Conservation (phyloP, 441 rosid genomes). For the Euphorbia schlechtendalii region DNA sequence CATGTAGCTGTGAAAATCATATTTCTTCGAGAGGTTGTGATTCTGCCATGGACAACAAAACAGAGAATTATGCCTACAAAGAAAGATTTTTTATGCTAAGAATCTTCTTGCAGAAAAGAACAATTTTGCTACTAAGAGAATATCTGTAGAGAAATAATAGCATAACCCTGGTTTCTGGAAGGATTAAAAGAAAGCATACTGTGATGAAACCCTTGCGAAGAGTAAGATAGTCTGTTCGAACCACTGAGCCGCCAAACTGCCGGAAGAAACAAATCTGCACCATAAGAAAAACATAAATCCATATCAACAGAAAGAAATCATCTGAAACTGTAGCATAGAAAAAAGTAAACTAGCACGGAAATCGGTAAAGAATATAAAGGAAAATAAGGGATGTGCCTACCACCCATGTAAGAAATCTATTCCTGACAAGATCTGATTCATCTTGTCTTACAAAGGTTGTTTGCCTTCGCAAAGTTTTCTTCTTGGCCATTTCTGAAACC, state of each 20-base stretch:
- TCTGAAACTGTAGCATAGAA: too few relatives aligned
- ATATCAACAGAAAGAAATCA: too few relatives aligned
- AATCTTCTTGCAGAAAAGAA: too few relatives aligned
- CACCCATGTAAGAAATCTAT: slow-evolving; percentile 67
- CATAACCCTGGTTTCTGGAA: background rate
- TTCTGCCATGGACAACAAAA: slow-evolving; percentile 43
- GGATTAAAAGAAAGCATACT: slow-evolving; percentile 33
- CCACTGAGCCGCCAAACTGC: slow-evolving; percentile 77
- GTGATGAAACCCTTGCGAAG: slow-evolving; percentile 76
- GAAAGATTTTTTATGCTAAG: too few relatives aligned
- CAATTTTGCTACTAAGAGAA: too few relatives aligned
- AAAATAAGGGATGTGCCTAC: too few relatives aligned
- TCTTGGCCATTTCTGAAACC: slow-evolving; percentile 46
- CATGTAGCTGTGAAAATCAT: slow-evolving; percentile 93
- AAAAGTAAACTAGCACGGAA: too few relatives aligned
- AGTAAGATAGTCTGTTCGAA: slow-evolving; percentile 71
- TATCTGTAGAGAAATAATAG: background rate
- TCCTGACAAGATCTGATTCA: slow-evolving; percentile 42
- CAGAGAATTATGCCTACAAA: too few relatives aligned
- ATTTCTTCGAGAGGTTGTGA: slow-evolving; percentile 58
- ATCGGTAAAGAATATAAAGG: too few relatives aligned
- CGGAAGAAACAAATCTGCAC: slow-evolving; percentile 77
- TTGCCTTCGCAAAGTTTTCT: slow-evolving; percentile 55
- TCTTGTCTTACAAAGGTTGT: slow-evolving; percentile 68
- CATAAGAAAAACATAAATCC: too few relatives aligned